Evolutionary conservation across 306 rosid genomes (phyloP), one percentile per base, ranked within the genome.

Genomic region (Fragaria vesca): DNA sequence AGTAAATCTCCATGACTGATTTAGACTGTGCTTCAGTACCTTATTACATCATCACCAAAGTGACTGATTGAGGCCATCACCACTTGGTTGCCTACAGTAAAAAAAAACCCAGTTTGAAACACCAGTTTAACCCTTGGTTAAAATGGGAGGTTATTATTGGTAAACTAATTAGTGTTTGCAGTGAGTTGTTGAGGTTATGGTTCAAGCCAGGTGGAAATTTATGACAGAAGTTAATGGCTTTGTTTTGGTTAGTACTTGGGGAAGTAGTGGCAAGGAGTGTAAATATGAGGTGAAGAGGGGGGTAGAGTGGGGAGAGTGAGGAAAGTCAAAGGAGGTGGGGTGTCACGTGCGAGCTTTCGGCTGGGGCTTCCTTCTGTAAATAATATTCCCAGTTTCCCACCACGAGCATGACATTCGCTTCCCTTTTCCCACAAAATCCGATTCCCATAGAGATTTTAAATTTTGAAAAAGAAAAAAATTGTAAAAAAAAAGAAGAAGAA

Each of bases 381-480:
- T 8, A 4, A 13, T 65, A 76, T 66, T 65, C 73, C 38, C 63
- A 10, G 71, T 50, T 76, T 51, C 83, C 87, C 73, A 79, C 77
- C 78, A 83, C 18, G 69, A 85, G 81, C 62, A 81, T 58, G 87
- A 76, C 87, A 83, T 79, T 72, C 16, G 12, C 28, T 30, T 20
- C 12, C 40, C 62, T 48, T 60, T 43, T 17, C 83, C 86, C 85
- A 76, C 78, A 76, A 79, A 79, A 51, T 77, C 86, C 85, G 90
- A 87, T 79, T 87, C 86, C 80, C 79, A 46, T 68, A 80, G 72
- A 58, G 32, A 78, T 36, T 10, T 42, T 28, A 9, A 54, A 24
- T 67, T 66, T 38, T 50, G 28, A 60, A 42, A 42, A 42, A 42
- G 7, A 75, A 71, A 69, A 67, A 66, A 57, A 76, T 20, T 51